A percentile compares a stretch with the other conserved stretches of the same genome.
Evolutionary conservation across 75 land plant species (phyloP).

Genomic region (Pinus albicaulis): DNA sequence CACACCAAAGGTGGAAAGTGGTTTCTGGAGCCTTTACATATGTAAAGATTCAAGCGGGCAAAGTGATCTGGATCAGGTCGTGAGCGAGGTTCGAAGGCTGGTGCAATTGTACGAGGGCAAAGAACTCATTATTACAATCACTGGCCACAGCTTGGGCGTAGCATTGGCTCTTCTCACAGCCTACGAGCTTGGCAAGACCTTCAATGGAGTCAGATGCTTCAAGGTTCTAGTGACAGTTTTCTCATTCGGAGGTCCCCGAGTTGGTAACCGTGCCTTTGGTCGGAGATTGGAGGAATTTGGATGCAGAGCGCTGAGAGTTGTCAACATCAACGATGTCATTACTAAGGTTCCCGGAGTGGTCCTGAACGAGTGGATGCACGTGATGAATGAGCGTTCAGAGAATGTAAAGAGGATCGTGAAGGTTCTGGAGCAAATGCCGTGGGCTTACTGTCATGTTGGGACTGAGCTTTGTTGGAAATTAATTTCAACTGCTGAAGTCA

Average conservation of each 20-base stretch:
- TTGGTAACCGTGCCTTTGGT: conserved; percentile 55
- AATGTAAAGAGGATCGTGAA: not conserved
- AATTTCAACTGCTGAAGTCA: too few relatives aligned
- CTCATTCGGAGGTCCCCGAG: conserved; percentile 70
- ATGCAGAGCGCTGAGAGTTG: conserved; percentile 55
- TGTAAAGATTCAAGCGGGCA: not conserved
- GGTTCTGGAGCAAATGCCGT: conserved; percentile 19
- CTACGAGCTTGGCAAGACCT: conserved; percentile 19
- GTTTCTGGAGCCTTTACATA: conserved; percentile 50
- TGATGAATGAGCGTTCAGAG: not conserved
- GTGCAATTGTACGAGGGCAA: conserved; percentile 23
- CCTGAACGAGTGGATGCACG: conserved; percentile 23
- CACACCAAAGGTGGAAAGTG: conserved; percentile 17
- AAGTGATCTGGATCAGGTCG: conserved; percentile 30
- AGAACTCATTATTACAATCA: conserved; percentile 53
- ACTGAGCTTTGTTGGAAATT: too few relatives aligned
- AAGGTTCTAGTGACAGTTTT: conserved; percentile 44
- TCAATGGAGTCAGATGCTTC: conserved; percentile 7
- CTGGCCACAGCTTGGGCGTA: conserved; percentile 67
- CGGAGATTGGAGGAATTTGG: conserved; percentile 43
- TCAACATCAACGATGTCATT: conserved; percentile 52
- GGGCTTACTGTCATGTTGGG: conserved; percentile 56
- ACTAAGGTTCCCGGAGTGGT: conserved; percentile 63
- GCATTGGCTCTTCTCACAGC: conserved; percentile 48
- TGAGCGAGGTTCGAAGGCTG: conserved; percentile 33